Evolutionary conservation across 768 basidiomycete genomes (phyloP), one percentile per base, ranked within the genome.

Genomic region (Auricularia cornea): DNA sequence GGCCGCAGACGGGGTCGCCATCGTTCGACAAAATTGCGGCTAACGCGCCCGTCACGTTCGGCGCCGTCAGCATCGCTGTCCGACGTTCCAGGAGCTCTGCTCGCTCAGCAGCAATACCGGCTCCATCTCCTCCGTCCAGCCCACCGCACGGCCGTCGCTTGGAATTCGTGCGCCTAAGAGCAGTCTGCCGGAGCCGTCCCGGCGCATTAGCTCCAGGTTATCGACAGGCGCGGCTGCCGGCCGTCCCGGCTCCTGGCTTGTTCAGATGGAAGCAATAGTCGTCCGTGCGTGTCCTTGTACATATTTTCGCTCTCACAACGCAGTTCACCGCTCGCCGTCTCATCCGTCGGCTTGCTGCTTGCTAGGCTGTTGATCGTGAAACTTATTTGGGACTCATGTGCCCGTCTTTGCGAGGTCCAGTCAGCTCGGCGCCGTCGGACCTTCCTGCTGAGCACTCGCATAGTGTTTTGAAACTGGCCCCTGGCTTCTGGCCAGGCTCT

Each of bases 11-110:
- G 10, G 79, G 76, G 33, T 83, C 85, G 33, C 87, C 89, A 2
- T 90, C 92, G 28, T 96, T 85, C 79, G 96, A 85, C 80, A 94
- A 94, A 81, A 89, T 97, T 71, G 90, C 92, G 0, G 76, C 78
- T 0, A 79, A 78, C 59, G 81, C 91, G 66, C 76, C 79, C 64
- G 84, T 97, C 71, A 96, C 93, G 26, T 92, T 97, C 72, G 94
- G 82, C 83, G 0, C 94, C 94, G 0, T 83, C 85, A 2, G 79
- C 80, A 67, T n/a, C n/a, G n/a, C n/a, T n/a, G n/a, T n/a, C 81
- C 96, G 64, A 95, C 94, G 16, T 80, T 96, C 65, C 84, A 84
- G 41, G 94, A 93, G 31, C 80, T 87, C 52, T 89, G 90, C 74
- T 85, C 86, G 16, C 73, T 74, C 18, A 94, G 94, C 70, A 90